These are phyloP conservation scores for Salix purpurea DNA, from an alignment of 345 rosid genomes.

Conservation along the genomic window DNA sequence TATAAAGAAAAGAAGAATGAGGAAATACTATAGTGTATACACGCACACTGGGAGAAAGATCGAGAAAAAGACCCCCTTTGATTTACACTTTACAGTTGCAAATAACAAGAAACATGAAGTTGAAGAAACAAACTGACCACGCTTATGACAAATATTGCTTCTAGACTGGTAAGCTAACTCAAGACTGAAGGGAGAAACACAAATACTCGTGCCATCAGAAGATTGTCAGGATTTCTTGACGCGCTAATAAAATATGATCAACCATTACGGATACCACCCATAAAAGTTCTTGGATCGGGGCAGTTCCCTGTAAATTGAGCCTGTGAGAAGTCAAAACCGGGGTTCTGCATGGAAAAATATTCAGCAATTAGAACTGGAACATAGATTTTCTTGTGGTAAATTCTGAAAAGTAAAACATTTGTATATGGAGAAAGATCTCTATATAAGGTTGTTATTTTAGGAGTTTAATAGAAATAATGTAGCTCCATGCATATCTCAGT, in stretches of 20 bases:
- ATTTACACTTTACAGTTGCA: not conserved
- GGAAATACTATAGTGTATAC: too few relatives aligned
- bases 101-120: not conserved
- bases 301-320: slow-evolving; percentile 83
- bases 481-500: not conserved
- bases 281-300: slow-evolving; percentile 85
- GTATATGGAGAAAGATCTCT: not conserved
- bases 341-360: slow-evolving; percentile 58
- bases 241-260: slow-evolving; percentile 21
- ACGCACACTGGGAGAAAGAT: not conserved
- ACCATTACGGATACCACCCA: slow-evolving; percentile 78
- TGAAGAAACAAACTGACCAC: not conserved
- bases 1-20: too few relatives aligned
- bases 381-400: not conserved
- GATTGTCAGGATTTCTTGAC: slow-evolving; percentile 1
- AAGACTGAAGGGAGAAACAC: not conserved
- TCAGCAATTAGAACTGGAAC: not conserved
- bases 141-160: not conserved
- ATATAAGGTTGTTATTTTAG: too few relatives aligned
- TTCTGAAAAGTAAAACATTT: not conserved
- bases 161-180: not conserved
- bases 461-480: not conserved
- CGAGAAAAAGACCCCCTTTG: not conserved
- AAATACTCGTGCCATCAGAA: not conserved
- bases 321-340: slow-evolving; percentile 95